Base-by-base conservation (phyloP, 2,329 filamentous ascomycete species). In the Aspergillus udagawae region DNA sequence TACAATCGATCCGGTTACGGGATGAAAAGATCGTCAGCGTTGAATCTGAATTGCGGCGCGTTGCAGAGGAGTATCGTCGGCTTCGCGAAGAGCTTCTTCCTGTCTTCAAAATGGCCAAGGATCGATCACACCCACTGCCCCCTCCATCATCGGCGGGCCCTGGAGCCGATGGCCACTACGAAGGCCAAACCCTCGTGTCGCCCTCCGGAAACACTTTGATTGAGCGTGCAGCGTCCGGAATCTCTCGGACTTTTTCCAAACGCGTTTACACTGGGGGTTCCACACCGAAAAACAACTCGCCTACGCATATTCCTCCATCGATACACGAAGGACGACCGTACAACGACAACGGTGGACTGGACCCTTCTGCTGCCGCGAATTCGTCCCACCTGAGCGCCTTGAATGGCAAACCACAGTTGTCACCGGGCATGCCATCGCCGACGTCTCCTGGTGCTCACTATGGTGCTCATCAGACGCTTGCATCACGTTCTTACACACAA, bases 81-180 rank as follows among this genome's bases (percentile, higher is more conserved):
- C 77, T 99, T 61, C 84, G 94, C 56, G 93, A 97, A 74, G 94
- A 99, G 70, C 86, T 97, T 69, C 81, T 97, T 32, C 93, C 94
- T 3, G 88, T 96, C 21, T 85, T 97, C 68, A 90, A 92, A 61
- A 86, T 96, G 69, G 89, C 88, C 67, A 97, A 97, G 77, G 92
- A 97, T 71, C 89, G 89, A 66, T 90, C 92, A 63, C 91, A 96
- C 70, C 93, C 93, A 38, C 80, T 97, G 23, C 92, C 92, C 35
- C 79, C 79, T 51, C 76, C 77, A 42, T 77, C 77, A n/a, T 62
- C 68, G 2, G 60, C 63, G 12, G 60, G 52, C 1, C 58, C 64
- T 9, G 58, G 49, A 47, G 54, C 57, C 45, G 71, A 72, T 17
- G 60, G 51, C 38, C 63, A 66, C 41, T 63, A 69, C 23, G 68